Percentiles rank a stretch among this genome's conserved stretches.
phyloP scores from a whole-genome alignment of 352 stramenopile species.

The Blastocystis sp. region DNA sequence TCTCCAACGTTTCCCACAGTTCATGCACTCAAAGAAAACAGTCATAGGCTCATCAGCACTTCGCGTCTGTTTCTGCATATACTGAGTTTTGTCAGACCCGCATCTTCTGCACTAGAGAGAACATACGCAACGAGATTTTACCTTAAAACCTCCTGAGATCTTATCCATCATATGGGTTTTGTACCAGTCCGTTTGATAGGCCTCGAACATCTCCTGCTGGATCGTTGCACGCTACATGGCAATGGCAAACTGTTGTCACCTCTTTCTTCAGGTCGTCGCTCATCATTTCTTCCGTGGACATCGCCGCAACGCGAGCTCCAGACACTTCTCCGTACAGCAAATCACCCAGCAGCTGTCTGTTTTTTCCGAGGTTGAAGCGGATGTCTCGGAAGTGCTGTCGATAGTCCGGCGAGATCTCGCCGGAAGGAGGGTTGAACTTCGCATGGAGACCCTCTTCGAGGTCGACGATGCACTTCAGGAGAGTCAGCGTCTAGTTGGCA shows the following conservation, averaged over 20 bases:
- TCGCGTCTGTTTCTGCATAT: slow-evolving; percentile 92
- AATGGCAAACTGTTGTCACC: slow-evolving; percentile 64
- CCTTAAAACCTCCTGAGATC: slow-evolving; percentile 62
- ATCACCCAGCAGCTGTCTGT: slow-evolving; percentile 65
- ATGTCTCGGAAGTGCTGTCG: slow-evolving; percentile 40
- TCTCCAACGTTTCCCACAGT: slow-evolving; percentile 88
- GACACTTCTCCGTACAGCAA: slow-evolving; percentile 67
- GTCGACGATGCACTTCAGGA: neutral
- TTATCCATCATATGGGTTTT: slow-evolving; percentile 63
- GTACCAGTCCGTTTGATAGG: slow-evolving; percentile 60
- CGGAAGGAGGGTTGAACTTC: neutral
- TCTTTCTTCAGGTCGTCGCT: slow-evolving; percentile 67
- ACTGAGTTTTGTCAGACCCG: slow-evolving; percentile 88
- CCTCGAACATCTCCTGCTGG: slow-evolving; percentile 55
- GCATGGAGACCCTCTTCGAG: neutral
- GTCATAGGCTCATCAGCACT: slow-evolving; percentile 96
- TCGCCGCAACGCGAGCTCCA: slow-evolving; percentile 65
- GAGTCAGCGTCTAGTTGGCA: neutral
- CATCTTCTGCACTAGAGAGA: slow-evolving; percentile 80
- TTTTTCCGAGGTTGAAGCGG: slow-evolving; percentile 73
- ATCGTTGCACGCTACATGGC: slow-evolving; percentile 2
- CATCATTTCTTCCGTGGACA: slow-evolving; percentile 69
- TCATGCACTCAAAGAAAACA: slow-evolving; percentile 88
- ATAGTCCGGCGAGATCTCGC: slow-evolving; percentile 21
- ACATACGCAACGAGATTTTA: slow-evolving; percentile 63